Conservation (phyloP, 495 filamentous ascomycete genomes). For the Penicillium dipodomyicola region DNA sequence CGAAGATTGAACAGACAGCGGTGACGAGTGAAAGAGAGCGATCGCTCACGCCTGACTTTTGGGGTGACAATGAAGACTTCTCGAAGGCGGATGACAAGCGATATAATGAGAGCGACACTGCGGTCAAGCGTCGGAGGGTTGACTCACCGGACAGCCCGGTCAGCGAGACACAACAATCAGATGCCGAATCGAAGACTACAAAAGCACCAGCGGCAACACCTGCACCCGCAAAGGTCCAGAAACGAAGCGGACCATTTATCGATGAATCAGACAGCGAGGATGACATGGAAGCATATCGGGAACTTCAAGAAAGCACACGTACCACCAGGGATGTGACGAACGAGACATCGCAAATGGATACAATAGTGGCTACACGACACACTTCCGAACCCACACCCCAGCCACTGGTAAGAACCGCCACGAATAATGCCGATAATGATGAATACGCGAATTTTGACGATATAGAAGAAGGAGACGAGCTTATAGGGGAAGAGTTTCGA, state of each 20-base stretch:
- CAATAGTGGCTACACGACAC: conserved; percentile 53
- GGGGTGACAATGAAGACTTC: conserved; percentile 31
- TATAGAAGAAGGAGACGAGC: conserved; percentile 55
- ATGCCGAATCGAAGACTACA: conserved; percentile 7
- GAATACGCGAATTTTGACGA: conserved; percentile 70
- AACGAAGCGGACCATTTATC: conserved; percentile 55
- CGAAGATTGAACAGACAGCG: conserved; percentile 9
- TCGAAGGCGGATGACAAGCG: conserved; percentile 19
- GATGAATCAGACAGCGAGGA: conserved; percentile 69
- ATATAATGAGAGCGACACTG: conserved; percentile 30
- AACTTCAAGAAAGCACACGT: conserved; percentile 17
- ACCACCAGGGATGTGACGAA: conserved; percentile 2
- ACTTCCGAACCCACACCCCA: conserved; percentile 25
- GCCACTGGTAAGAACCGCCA: conserved; percentile 55
- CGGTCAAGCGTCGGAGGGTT: conserved; percentile 43
- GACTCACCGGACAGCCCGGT: conserved; percentile 24
- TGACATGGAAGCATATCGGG: conserved; percentile 36
- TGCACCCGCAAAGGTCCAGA: conserved; percentile 8
- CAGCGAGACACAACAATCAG: conserved; percentile 17
- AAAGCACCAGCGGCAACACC: conserved; percentile 1
- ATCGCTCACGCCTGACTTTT: conserved; percentile 38
- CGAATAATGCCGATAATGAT: conserved; percentile 54
- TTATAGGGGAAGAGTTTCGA: conserved; percentile 44
- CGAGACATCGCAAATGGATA: conserved; percentile 10
- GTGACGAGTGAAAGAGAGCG: conserved; percentile 13